These are phyloP conservation scores for Solanum rostratum DNA, from an alignment of 257 asterid genomes.

Conservation along the genomic window DNA sequence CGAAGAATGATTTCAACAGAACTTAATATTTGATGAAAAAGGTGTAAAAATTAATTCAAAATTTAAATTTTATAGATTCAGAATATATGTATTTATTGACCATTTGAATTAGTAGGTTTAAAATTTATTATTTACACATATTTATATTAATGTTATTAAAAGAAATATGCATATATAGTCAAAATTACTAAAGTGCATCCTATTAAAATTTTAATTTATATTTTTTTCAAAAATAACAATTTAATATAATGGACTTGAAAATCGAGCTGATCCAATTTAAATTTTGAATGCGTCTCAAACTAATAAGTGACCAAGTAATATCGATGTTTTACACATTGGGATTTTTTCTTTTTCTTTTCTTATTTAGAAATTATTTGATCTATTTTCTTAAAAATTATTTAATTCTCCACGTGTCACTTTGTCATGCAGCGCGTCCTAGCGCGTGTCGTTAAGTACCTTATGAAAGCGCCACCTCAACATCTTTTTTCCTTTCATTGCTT, in stretches of 20 bases:
- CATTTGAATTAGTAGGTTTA: neutral
- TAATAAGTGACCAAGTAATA: neutral
- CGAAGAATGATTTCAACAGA: neutral
- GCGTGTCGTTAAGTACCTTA: conserved; percentile 3
- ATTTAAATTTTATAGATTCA: neutral
- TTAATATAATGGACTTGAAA: too few relatives aligned
- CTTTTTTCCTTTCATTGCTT: neutral
- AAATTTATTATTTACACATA: neutral
- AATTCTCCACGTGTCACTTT: neutral
- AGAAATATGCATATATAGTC: neutral
- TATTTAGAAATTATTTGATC: neutral
- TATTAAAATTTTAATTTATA: too few relatives aligned
- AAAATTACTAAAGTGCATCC: neutral
- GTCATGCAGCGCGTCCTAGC: neutral
- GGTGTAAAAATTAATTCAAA: neutral
- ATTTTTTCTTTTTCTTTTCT: neutral
- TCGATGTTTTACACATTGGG: neutral
- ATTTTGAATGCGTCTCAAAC: too few relatives aligned
- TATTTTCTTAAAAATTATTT: neutral
- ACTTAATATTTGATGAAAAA: neutral
- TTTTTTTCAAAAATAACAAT: too few relatives aligned
- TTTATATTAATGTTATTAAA: neutral
- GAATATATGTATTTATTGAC: neutral
- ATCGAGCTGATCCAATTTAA: too few relatives aligned
- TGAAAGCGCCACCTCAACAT: conserved; percentile 52